Percentiles rank a stretch among this genome's conserved stretches.
phyloP scores from a whole-genome alignment of 2,329 filamentous ascomycete species.

The Xylariomycetidae sp. region DNA sequence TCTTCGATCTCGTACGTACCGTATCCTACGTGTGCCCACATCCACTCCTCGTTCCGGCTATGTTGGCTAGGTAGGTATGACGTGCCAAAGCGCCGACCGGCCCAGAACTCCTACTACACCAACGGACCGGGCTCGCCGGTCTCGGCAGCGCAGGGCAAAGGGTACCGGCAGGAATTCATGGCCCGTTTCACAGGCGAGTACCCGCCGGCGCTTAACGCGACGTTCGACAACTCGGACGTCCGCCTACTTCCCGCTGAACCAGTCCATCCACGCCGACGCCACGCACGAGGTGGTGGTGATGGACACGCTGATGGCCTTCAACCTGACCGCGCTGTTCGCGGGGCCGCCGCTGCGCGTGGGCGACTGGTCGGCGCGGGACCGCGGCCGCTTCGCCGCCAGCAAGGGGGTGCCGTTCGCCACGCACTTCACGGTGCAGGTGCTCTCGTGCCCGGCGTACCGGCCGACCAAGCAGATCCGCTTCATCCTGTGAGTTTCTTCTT shows the following conservation, averaged over 20 bases:
- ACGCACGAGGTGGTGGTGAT: conserved; percentile 35
- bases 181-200: conserved; percentile 25
- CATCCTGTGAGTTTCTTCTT: conserved; percentile 21
- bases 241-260: conserved; percentile 36
- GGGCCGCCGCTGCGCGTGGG: conserved; percentile 20
- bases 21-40: no score
- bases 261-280: conserved; percentile 36
- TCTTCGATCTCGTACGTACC: conserved; percentile 32
- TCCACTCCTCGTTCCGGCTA: no score
- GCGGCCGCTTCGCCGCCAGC: conserved; percentile 25
- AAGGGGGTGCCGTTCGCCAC: conserved; percentile 27
- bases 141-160: conserved; percentile 26
- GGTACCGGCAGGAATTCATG: conserved; percentile 27
- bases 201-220: conserved; percentile 25
- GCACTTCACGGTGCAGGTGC: conserved; percentile 27
- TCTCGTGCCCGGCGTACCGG: conserved; percentile 25
- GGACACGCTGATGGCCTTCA: conserved; percentile 26
- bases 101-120: conserved; percentile 25
- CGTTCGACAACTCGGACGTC: conserved; percentile 33
- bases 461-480: conserved; percentile 28
- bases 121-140: conserved; percentile 28
- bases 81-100: no score
- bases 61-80: background rate
- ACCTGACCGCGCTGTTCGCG: conserved; percentile 24
- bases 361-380: conserved; percentile 16